Evolutionary conservation across 495 filamentous ascomycete genomes (phyloP), one percentile per base, ranked within the genome.

Genomic region (Trichoderma asperelloides): DNA sequence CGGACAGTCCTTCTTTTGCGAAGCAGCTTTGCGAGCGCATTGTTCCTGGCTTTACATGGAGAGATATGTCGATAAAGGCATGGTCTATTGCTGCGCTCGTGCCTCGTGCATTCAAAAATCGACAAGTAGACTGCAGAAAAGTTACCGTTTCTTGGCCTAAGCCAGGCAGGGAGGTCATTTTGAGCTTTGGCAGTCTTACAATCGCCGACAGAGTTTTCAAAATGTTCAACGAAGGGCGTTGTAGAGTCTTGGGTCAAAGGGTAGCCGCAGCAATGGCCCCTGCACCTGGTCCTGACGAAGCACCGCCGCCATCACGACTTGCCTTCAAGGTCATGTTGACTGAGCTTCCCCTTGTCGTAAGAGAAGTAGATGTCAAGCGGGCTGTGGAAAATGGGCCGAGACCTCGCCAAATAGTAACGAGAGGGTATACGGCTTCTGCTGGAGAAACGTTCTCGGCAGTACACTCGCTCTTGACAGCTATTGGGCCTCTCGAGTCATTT

Each of bases 401-500:
- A 13, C 49, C 49, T 23, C 23, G 49, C n/a, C n/a, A 57, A 8
- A 13, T 57, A 57, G 49, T 25, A 57, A 16, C 27, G 0, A 21
- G 49, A 23, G 27, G n/a, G 23, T 57, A 57, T 13, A 0, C 49
- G 5, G 13, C 49, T 1, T n/a, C 23, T 3, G 49, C 23, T 72
- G 65, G 3, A 16, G 25, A 7, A 25, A 18, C 27, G 37, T 63
- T 63, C 3, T 9, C 47, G 4, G 13, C 1, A 3, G 65, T 75
- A 13, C 60, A 66, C 37, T 69, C 68, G 13, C 62, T 75, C 7
- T 69, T 75, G 47, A 71, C 68, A 3, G 39, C 30, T 0, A 62
- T 74, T 21, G 74, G 74, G 0, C 65, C 69, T 9, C 43, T 75
- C 13, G 71, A 76, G 37, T 72, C 37, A 33, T 74, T 68, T 68